Base-by-base conservation (phyloP, 2,329 filamentous ascomycete genomes). In the Hymenotorrendiella dingleyae region DNA sequence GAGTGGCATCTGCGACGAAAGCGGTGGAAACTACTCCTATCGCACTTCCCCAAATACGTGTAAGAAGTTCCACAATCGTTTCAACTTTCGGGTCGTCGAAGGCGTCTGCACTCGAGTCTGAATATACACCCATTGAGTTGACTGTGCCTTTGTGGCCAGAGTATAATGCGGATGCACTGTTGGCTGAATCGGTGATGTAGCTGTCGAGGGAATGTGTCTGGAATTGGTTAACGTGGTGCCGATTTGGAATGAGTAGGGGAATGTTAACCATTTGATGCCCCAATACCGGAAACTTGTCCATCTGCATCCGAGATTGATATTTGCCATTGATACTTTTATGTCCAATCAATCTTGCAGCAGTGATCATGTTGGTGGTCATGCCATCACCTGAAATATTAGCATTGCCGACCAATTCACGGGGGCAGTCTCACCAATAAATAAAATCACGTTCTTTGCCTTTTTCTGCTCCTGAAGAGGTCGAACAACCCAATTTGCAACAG, bases 41-140 rank as follows among this genome's bases (percentile, higher is more conserved):
- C 43, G 71, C 69, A 53, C 78, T 70, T 46, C 79, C 74, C 64
- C 74, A 79, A 40, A 87, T 70, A 43, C 87, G 81, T 54, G 76
- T 73, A 65, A 91, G 81, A 44, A 93, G 72, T 64, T 89, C 84
- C 17, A 84, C 80, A 59, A 94, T 86, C 11, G 81, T 87, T 69
- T 93, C 87, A 17, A 94, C 77, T 67, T 91, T 93, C 41, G 87
- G 87, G 58, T 94, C 87, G 59, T 94, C 87, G 51, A 87, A 87
- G 3, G 74, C 66, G 54, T 83, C 73, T 10, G 76, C 69, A 36
- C 83, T 88, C 0, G 84, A 88, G 61, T 94, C 87, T 30, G 74
- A 84, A 46, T 93, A 90, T 23, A 91, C 74, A 52, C 73, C 84
- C 65, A 93, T 76, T 21, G 84, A 84, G 58, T 93, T 90, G 52